Base-by-base conservation (phyloP, 2,329 filamentous ascomycete species). In the Didymella segeticola region DNA sequence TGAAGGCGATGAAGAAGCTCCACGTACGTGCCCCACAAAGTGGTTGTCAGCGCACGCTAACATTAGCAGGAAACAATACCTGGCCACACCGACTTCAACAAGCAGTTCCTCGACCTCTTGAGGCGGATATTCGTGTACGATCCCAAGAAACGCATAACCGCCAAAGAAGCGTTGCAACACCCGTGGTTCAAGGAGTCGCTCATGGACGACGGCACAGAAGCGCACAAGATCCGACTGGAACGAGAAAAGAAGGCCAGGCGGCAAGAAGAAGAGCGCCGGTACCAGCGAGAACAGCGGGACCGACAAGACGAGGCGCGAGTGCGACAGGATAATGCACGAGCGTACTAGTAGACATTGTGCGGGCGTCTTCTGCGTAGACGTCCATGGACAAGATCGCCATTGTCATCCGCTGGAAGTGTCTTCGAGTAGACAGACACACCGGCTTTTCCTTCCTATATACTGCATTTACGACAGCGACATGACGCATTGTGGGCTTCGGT, bases 41-140 rank as follows among this genome's bases (percentile, higher is more conserved):
- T 3, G 11, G 9, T 14, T 27, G 12, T 25, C n/a, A 19, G 23
- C 5, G 26, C 26, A 30, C 25, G 27, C 63, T 70, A 46, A 66
- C 53, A 12, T 12, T 4, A 23, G 6, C 29, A 88, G 82, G 84
- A 87, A 60, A 86, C 85, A 63, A 87, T 88, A 53, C 84, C 85
- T 5, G 77, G 79, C 30, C 82, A 79, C 55, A 85, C 78, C 27
- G 69, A 78, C 17, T 88, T 88, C 75, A 87, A 88, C 72, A 78
- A 80, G 51, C 78, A 83, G 45, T 87, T 88, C 72, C 80, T 88
- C 41, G 85, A 88, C 58, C 77, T 88, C 5, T 76, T 88, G 5
- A 78, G 80, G 56, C 80, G 78, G 61, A 88, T 88, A 66, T 88
- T 88, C 61, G 82, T 88, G 17, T 88, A 88, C 66, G 85, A 88